A percentile compares a stretch with the other conserved stretches of the same genome.
Evolutionary conservation across 495 filamentous ascomycete species (phyloP).

Genomic region (Podospora bellae-mahoneyi): DNA sequence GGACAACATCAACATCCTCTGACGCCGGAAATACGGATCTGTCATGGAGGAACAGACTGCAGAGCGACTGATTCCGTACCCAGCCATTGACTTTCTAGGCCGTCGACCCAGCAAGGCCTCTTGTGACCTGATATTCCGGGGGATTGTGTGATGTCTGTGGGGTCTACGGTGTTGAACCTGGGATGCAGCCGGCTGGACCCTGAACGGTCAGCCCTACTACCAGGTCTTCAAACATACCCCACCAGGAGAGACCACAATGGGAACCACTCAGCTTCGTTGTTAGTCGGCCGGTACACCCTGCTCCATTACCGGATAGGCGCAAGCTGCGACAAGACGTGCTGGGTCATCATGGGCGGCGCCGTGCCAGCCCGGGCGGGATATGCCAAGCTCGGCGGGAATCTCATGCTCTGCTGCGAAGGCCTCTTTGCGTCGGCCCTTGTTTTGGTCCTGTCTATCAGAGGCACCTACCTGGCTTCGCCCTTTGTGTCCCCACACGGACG

Average conservation of each 20-base stretch:
- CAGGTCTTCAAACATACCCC: neutral
- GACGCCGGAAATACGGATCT: neutral
- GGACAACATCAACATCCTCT: neutral
- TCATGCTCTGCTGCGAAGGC: neutral
- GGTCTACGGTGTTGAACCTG: neutral
- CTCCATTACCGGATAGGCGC: neutral
- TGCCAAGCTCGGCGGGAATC: neutral
- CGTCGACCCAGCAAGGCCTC: neutral
- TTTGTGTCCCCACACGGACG: neutral
- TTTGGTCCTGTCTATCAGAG: constrained; percentile 9
- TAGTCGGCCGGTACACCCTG: neutral
- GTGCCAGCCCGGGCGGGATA: neutral
- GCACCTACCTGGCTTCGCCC: constrained; percentile 1
- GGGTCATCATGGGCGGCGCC: neutral
- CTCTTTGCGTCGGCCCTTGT: constrained; percentile 3
- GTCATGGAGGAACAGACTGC: neutral
- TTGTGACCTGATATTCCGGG: neutral
- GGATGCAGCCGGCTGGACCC: neutral
- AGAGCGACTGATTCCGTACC: no score
- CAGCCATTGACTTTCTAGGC: neutral
- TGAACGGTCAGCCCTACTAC: neutral
- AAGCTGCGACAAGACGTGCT: neutral
- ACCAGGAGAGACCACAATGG: neutral
- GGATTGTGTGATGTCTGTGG: neutral
- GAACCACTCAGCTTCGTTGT: neutral